A percentile compares a stretch with the other conserved stretches of the same genome.
Conservation (phyloP, 257 asterid genomes). For the Solanum raphanifolium region DNA sequence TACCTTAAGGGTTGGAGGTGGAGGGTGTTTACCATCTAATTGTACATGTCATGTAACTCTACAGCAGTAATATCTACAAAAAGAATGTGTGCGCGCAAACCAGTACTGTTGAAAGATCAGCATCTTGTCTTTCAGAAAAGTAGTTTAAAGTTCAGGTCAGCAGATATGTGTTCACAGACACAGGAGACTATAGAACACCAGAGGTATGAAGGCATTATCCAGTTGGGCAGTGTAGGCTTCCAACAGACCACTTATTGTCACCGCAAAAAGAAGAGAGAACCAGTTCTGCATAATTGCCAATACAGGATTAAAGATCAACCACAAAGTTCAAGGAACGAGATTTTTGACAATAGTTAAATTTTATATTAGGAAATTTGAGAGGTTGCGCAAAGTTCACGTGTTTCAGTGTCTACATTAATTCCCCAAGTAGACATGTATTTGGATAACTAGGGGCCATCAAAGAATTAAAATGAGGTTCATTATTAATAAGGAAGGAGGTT, state of each 20-base stretch:
- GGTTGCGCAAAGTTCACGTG: neutral
- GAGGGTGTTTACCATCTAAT: neutral
- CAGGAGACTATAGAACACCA: conserved; percentile 83
- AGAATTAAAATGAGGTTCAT: neutral
- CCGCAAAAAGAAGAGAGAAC: conserved; percentile 76
- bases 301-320: neutral
- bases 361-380: neutral
- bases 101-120: neutral
- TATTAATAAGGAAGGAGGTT: neutral
- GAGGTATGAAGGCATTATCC: conserved; percentile 96
- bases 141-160: neutral
- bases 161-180: conserved; percentile 36
- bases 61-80: conserved; percentile 23
- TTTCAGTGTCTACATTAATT: neutral
- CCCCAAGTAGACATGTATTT: neutral
- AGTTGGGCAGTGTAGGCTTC: conserved; percentile 98
- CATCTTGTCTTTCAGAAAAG: neutral
- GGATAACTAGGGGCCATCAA: neutral
- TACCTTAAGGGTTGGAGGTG: neutral
- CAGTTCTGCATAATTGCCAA: conserved; percentile 55
- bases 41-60: conserved; percentile 8
- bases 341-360: neutral
- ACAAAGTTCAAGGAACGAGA: neutral
- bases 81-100: neutral
- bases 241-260: conserved; percentile 67